Percentiles rank a stretch among this genome's conserved stretches.
These are phyloP conservation scores for Lophiostoma macrostomum DNA, from an alignment of 495 filamentous ascomycete species.

Conservation along the genomic window DNA sequence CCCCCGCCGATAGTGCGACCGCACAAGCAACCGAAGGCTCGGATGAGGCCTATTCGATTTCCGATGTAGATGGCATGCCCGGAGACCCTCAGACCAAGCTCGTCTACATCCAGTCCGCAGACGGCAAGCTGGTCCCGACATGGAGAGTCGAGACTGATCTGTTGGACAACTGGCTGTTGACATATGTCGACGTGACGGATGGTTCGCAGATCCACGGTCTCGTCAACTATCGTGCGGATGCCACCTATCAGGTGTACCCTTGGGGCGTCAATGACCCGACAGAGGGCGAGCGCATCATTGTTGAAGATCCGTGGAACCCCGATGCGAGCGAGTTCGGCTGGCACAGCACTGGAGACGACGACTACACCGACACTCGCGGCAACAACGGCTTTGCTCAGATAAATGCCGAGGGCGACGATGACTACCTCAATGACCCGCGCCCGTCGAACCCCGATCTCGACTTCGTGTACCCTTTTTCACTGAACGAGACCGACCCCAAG, in stretches of 20 bases:
- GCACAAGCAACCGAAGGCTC: constrained; percentile 36
- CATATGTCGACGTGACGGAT: constrained; percentile 47
- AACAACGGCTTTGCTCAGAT: constrained; percentile 51
- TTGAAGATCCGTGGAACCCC: constrained; percentile 43
- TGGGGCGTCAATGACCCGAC: constrained; percentile 51
- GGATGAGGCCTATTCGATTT: constrained; percentile 41
- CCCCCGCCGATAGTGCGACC: constrained; percentile 36
- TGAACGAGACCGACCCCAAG: constrained; percentile 36
- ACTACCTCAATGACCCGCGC: constrained; percentile 46
- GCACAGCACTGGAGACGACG: constrained; percentile 41
- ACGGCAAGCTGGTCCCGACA: constrained; percentile 43
- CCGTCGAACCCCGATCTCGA: constrained; percentile 38
- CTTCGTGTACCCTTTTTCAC: constrained; percentile 46
- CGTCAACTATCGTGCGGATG: constrained; percentile 50
- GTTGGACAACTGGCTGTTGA: constrained; percentile 50
- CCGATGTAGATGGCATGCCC: constrained; percentile 40
- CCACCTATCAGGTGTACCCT: constrained; percentile 47
- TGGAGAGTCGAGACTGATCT: constrained; percentile 53
- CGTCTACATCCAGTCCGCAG: constrained; percentile 47
- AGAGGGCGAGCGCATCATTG: constrained; percentile 40
- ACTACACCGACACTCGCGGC: constrained; percentile 46
- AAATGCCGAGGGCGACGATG: constrained; percentile 42
- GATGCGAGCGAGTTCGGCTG: constrained; percentile 46
- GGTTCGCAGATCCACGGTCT: constrained; percentile 45
- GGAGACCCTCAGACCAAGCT: constrained; percentile 47